Evolutionary conservation across 2,329 filamentous ascomycete genomes (phyloP).

Genomic region (Ramularia collo-cygni): DNA sequence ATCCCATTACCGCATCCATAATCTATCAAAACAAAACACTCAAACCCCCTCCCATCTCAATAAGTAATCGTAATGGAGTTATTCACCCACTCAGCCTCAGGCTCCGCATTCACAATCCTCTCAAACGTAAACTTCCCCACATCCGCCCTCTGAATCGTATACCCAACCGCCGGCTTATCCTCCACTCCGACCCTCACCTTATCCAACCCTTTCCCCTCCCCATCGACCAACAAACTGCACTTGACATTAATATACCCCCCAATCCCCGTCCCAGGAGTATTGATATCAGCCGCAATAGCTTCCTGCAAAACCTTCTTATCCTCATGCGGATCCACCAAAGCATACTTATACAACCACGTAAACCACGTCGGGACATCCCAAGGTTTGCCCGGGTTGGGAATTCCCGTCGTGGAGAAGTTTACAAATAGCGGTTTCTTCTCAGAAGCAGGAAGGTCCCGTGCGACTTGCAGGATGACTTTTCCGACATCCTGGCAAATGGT

Average conservation of each 20-base stretch:
- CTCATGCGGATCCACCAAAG: constrained; percentile 32
- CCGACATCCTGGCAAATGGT: constrained; percentile 31
- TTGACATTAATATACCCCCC: constrained; percentile 31
- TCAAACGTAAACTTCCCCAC: constrained; percentile 37
- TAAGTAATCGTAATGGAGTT: constrained; percentile 32
- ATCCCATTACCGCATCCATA: too few relatives aligned
- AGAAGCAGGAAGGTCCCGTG: constrained; percentile 15
- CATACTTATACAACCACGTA: constrained; percentile 31
- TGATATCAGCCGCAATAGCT: constrained; percentile 24
- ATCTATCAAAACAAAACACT: too few relatives aligned
- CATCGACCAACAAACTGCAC: constrained; percentile 34
- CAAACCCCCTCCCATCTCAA: too few relatives aligned
- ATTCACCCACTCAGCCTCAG: constrained; percentile 25
- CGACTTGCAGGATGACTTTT: constrained; percentile 26
- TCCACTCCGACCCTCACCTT: constrained; percentile 29
- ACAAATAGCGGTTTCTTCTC: constrained; percentile 27
- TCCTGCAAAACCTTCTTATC: constrained; percentile 36
- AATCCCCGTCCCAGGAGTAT: constrained; percentile 18
- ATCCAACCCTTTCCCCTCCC: constrained; percentile 20
- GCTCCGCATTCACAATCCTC: constrained; percentile 23
- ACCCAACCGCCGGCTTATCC: constrained; percentile 32
- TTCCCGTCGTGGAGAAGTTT: constrained; percentile 35
- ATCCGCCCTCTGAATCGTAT: constrained; percentile 33
- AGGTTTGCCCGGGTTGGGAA: constrained; percentile 19
- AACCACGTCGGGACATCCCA: constrained; percentile 33